Base-by-base conservation (phyloP, 805 yeast genomes). In the Candida endomychidarum region DNA sequence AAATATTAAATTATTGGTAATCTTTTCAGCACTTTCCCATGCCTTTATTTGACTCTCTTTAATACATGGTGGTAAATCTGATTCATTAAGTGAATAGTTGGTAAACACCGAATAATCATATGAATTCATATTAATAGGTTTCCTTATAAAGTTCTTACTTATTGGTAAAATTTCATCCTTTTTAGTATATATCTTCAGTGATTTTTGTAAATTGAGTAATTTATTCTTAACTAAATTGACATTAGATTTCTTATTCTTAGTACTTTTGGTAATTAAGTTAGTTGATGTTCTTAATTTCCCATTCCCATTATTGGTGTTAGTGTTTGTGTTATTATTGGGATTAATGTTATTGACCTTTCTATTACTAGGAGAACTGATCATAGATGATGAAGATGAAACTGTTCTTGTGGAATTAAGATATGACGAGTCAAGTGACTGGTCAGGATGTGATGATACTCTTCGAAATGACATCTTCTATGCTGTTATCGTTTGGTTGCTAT, bases 11-110 rank as follows among this genome's bases (percentile, higher is more conserved):
- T 59, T 66, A 18, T 53, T 49, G 40, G 63, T 58, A 30, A 65
- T 58, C 45, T 63, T 61, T 42, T 69, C 74, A 1, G 72, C 74
- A 19, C 65, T 58, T 44, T 69, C 74, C 75, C 75, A 69, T 14
- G 73, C 73, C 37, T 60, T 58, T 9, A 68, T 54, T 46, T 67
- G 73, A n/a, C 71, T 63, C 29, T 63, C 65, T 49, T 63, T 68
- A 8, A 67, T 50, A 11, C 59, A 54, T 1, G 70, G 71, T 16
- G 65, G 63, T n/a, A 54, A 36, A 19, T 48, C 46, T 19, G 48
- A 49, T 23, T 50, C 47, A 19, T 45, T 52, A 25, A 44, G 45
- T 11, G 55, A 51, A 25, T 51, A 50, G 29, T 53, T 48, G 22
- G 63, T 49, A 41, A 62, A 68, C 4, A 64, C 63, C 2, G 70